A percentile compares a stretch with the other conserved stretches of the same genome.
Evolutionary conservation across 495 filamentous ascomycete species (phyloP).

Genomic region (Penicillium coprophilum): DNA sequence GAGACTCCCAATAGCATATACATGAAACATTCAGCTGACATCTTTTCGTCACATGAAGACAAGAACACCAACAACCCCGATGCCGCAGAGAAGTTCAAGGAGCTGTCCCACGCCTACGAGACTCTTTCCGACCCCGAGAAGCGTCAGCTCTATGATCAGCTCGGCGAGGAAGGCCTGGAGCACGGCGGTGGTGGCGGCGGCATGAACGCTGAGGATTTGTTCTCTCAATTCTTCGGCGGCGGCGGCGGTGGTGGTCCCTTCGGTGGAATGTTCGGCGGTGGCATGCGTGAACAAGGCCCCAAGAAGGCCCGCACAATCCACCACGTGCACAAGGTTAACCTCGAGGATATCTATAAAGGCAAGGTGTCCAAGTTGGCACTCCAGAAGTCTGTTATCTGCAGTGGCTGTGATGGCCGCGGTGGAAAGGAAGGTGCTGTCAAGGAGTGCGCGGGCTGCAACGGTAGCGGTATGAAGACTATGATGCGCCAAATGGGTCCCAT

Average conservation of each 20-base stretch:
- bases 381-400: constrained; percentile 96
- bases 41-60: constrained; percentile 52
- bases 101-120: constrained; percentile 93
- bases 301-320: constrained; percentile 95
- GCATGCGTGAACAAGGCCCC: constrained; percentile 79
- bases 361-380: constrained; percentile 97
- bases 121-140: constrained; percentile 89
- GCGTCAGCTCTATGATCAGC: constrained; percentile 89
- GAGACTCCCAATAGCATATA: neutral
- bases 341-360: constrained; percentile 97
- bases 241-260: constrained; percentile 71
- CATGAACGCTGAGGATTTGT: constrained; percentile 96
- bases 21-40: constrained; percentile 1
- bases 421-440: constrained; percentile 97
- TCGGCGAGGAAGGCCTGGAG: constrained; percentile 94
- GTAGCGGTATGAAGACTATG: constrained; percentile 98
- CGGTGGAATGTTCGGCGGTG: constrained; percentile 82
- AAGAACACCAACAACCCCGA: constrained; percentile 95
- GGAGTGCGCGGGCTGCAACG: constrained; percentile 86
- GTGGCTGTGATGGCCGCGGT: constrained; percentile 91
- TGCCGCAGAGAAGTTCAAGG: constrained; percentile 97
- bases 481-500: constrained; percentile 99
- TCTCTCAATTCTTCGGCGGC: constrained; percentile 96
- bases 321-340: constrained; percentile 94
- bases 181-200: constrained; percentile 77